A percentile compares a stretch with the other conserved stretches of the same genome.
Evolutionary conservation across 73 alveolate species (phyloP).

Genomic region (Paramecium sonneborni): DNA sequence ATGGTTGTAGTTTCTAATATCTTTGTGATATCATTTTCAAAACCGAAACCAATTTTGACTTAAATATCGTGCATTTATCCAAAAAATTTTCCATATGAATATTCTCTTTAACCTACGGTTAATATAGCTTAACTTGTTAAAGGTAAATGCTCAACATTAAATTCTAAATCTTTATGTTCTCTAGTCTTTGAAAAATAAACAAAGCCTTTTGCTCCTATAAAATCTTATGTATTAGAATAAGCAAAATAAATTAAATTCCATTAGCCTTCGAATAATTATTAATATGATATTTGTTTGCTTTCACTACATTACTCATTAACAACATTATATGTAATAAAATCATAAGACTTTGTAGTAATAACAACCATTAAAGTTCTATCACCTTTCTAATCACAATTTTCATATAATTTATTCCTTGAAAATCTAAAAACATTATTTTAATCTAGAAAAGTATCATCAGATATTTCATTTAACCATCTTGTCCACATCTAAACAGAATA

Average conservation of each 20-base stretch:
- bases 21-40: background rate
- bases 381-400: background rate
- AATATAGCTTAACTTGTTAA: background rate
- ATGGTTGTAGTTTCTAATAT: background rate
- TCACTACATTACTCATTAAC: background rate
- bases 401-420: background rate
- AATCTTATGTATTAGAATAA: background rate
- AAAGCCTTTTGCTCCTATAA: background rate
- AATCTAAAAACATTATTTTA: background rate
- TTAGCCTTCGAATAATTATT: background rate
- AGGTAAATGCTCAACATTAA: constrained; percentile 12
- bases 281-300: background rate
- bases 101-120: background rate
- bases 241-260: constrained; percentile 24
- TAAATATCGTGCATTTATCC: background rate
- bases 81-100: background rate
- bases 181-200: background rate
- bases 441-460: background rate
- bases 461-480: background rate
- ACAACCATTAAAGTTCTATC: constrained; percentile 18
- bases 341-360: background rate
- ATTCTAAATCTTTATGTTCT: background rate
- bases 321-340: background rate
- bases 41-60: background rate
- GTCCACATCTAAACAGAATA: background rate